Evolutionary conservation across 352 stramenopile species (phyloP).

Genomic region (Phytophthora melonis): DNA sequence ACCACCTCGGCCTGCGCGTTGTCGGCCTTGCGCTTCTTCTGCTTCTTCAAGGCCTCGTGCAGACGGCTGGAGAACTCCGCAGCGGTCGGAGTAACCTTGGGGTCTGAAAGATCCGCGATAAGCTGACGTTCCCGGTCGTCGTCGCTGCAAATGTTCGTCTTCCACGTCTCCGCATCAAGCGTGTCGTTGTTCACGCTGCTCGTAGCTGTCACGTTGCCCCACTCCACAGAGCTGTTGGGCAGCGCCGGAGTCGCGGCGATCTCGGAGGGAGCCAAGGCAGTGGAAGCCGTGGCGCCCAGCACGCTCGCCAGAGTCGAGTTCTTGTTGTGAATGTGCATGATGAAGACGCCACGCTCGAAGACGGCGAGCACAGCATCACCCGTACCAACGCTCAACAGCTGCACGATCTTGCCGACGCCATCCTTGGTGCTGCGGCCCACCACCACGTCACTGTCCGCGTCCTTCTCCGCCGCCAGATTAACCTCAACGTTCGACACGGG

Average conservation of each 20-base stretch:
- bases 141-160: constrained; percentile 55
- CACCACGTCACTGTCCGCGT: constrained; percentile 25
- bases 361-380: constrained; percentile 70
- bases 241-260: constrained; percentile 34
- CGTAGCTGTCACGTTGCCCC: constrained; percentile 45
- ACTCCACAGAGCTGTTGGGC: constrained; percentile 58
- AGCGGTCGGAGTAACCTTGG: constrained; percentile 45
- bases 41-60: constrained; percentile 49
- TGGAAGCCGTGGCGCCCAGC: constrained; percentile 49
- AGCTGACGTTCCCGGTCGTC: constrained; percentile 63
- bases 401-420: constrained; percentile 54
- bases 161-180: constrained; percentile 56
- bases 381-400: constrained; percentile 57
- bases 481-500: constrained; percentile 65
- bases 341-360: constrained; percentile 71
- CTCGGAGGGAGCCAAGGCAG: background rate
- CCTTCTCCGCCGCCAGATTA: constrained; percentile 41
- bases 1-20: constrained; percentile 28
- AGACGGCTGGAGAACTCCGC: constrained; percentile 63
- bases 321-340: constrained; percentile 78
- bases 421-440: constrained; percentile 33
- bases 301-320: constrained; percentile 79
- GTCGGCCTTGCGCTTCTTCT: constrained; percentile 34
- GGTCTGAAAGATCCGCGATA: constrained; percentile 59
- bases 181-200: constrained; percentile 40